These are phyloP conservation scores for Ilex paraguariensis DNA, from an alignment of 305 asterid genomes.

Conservation along the genomic window DNA sequence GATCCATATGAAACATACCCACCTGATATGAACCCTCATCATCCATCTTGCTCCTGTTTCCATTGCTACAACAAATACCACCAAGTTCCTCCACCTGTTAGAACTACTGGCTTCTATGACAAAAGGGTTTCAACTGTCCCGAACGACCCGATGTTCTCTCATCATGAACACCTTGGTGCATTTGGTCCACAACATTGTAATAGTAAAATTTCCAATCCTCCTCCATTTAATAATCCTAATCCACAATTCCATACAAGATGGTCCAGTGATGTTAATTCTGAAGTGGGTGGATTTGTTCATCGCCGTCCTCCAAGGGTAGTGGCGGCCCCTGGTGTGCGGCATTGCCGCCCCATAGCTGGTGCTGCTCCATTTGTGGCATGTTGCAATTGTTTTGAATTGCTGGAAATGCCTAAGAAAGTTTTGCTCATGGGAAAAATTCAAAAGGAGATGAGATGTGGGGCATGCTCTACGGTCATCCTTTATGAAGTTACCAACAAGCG, in stretches of 20 bases:
- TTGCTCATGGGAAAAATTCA: conserved; percentile 19
- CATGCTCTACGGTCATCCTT: conserved; percentile 53
- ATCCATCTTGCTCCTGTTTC: conserved; percentile 69
- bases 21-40: conserved; percentile 43
- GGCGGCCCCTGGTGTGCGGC: conserved; percentile 28
- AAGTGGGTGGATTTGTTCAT: conserved; percentile 32
- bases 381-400: conserved; percentile 59
- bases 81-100: conserved; percentile 22
- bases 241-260: conserved; percentile 35
- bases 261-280: conserved; percentile 55
- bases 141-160: conserved; percentile 25
- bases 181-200: conserved; percentile 32
- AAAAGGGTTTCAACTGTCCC: conserved; percentile 25
- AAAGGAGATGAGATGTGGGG: conserved; percentile 64
- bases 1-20: conserved; percentile 38
- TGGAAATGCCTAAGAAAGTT: conserved; percentile 56
- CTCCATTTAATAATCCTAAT: conserved; percentile 29
- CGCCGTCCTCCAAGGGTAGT: conserved; percentile 39
- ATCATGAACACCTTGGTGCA: conserved; percentile 28
- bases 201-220: conserved; percentile 23
- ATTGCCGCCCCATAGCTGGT: conserved; percentile 68
- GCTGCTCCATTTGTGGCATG: conserved; percentile 90
- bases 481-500: conserved; percentile 38
- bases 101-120: conserved; percentile 18
- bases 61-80: conserved; percentile 46